Percentiles rank a stretch among this genome's conserved stretches.
phyloP scores from a whole-genome alignment of 352 stramenopile species.

The Phytophthora parvispora region DNA sequence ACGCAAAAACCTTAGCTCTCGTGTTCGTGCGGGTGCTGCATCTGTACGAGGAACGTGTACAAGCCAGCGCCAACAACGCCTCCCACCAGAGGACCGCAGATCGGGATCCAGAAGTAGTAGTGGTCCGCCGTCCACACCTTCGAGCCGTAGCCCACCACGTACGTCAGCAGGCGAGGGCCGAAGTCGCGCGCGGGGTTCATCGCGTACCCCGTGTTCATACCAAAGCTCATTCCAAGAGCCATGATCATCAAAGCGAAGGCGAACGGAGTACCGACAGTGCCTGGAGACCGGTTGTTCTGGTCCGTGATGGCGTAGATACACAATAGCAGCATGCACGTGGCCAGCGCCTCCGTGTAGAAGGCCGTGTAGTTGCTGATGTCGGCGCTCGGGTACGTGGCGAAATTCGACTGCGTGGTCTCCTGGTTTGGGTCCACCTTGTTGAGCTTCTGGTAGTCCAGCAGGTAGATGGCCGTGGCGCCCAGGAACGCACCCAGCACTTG shows the following conservation, averaged over 20 bases:
- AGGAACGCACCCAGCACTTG: conserved; percentile 8
- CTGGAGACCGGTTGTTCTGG: conserved; percentile 14
- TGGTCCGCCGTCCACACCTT: conserved; percentile 9
- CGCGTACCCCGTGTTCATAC: conserved; percentile 6
- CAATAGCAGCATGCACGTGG: conserved; percentile 2
- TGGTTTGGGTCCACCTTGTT: conserved; percentile 3
- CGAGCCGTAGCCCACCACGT: conserved; percentile 11
- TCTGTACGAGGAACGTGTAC: conserved; percentile 7
- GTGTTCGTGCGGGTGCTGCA: conserved; percentile 10
- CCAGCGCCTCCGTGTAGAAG: conserved; percentile 8
- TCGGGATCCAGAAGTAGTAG: conserved; percentile 17
- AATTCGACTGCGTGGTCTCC: conserved; percentile 9
- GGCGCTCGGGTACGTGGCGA: conserved; percentile 12
- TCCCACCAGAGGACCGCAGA: background rate
- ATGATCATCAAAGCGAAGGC: background rate
- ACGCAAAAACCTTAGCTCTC: too few relatives aligned
- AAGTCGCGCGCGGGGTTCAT: conserved; percentile 18
- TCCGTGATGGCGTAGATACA: conserved; percentile 21
- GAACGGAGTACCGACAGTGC: background rate
- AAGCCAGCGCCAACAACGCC: conserved; percentile 4
- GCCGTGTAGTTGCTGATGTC: conserved; percentile 16
- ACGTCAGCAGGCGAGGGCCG: conserved; percentile 7
- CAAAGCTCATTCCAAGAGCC: background rate
- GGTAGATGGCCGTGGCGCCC: conserved; percentile 1
- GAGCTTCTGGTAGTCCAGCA: conserved; percentile 22